Percentiles rank a stretch among this genome's conserved stretches.
Evolutionary conservation across 1,284 basidiomycete species (phyloP).

Genomic region (Ceratobasidium sp.): DNA sequence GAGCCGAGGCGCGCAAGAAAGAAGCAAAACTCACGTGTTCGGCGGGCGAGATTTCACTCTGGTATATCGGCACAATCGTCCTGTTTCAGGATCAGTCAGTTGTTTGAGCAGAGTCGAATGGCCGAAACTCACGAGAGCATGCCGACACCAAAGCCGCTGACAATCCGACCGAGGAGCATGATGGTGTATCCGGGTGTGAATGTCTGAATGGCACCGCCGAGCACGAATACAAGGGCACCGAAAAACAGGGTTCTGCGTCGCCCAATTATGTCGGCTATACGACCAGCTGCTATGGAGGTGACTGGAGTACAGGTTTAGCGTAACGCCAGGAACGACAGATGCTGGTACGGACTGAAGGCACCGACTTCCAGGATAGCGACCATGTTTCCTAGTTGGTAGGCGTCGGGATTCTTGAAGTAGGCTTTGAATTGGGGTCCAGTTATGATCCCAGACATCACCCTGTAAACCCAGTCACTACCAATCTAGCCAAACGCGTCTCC

Average conservation of each 20-base stretch:
- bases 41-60: conserved; percentile 95
- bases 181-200: conserved; percentile 81
- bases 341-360: conserved; percentile 74
- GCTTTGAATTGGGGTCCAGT: conserved; percentile 90
- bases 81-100: conserved; percentile 52
- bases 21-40: conserved; percentile 70
- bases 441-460: conserved; percentile 91
- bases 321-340: not conserved
- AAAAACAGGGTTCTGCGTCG: conserved; percentile 86
- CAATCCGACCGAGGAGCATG: conserved; percentile 89
- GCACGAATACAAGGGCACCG: conserved; percentile 86
- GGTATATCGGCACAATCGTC: conserved; percentile 97
- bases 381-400: conserved; percentile 80
- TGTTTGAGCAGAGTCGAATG: not conserved
- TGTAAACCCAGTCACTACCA: conserved; percentile 51
- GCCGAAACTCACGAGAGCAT: conserved; percentile 75
- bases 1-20: conserved; percentile 20
- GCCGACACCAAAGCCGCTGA: conserved; percentile 94
- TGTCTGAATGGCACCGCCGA: conserved; percentile 91
- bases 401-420: conserved; percentile 80
- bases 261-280: conserved; percentile 86
- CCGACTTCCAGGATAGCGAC: conserved; percentile 93
- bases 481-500: not conserved
- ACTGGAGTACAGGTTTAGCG: conserved; percentile 55
- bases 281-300: conserved; percentile 89